Conservation (phyloP, 306 rosid genomes). For the Begonia fuchsioides region DNA sequence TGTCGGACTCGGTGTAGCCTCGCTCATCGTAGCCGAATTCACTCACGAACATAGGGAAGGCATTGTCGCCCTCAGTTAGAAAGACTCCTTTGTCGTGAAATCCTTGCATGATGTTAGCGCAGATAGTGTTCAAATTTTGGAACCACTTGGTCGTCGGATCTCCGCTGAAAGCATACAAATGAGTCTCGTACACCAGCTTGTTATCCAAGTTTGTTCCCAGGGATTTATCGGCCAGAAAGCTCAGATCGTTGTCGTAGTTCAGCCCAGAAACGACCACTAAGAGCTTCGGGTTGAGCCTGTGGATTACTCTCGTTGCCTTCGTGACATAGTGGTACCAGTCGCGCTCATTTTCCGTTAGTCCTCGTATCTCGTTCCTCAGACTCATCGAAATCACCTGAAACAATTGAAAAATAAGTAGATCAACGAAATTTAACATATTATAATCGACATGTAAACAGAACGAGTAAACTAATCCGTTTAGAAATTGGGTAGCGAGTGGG, state of each 20-base stretch:
- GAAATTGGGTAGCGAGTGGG: no score
- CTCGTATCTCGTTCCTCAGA: conserved; percentile 34
- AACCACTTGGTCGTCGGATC: conserved; percentile 12
- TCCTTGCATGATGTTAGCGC: conserved; percentile 16
- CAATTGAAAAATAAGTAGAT: no score
- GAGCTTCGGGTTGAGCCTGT: conserved; percentile 13
- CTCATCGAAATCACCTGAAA: conserved; percentile 30
- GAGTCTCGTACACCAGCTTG: conserved; percentile 28
- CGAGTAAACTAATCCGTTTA: not conserved
- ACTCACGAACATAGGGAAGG: conserved; percentile 26
- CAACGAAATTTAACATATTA: not conserved
- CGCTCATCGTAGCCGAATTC: conserved; percentile 33
- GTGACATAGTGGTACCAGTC: conserved; percentile 30
- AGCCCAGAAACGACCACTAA: conserved; percentile 26
- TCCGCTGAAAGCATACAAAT: conserved; percentile 39
- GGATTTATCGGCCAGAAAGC: conserved; percentile 14
- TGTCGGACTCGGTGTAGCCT: conserved; percentile 5
- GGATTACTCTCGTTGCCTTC: conserved; percentile 23
- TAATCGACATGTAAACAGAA: not conserved
- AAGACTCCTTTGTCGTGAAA: conserved; percentile 27
- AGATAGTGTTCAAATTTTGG: conserved; percentile 33
- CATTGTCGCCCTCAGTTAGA: conserved; percentile 14
- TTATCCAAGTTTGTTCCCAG: conserved; percentile 11
- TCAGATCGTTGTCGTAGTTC: conserved; percentile 21
- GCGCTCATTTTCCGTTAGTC: conserved; percentile 10